Conservation (phyloP, 805 yeast genomes). For the Candida broadrunensis region DNA sequence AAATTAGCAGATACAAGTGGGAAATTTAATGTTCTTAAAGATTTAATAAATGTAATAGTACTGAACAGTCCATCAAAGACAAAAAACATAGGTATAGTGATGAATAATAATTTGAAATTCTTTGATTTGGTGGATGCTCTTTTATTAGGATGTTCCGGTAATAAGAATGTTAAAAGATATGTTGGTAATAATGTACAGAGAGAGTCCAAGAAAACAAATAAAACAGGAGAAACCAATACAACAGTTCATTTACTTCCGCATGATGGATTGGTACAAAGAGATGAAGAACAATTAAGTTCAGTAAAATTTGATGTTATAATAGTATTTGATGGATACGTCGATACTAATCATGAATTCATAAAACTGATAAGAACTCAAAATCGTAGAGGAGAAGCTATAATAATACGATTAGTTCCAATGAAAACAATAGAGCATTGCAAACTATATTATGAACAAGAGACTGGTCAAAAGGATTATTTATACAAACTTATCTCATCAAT, state of each 20-base stretch:
- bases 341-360: conserved; percentile 33
- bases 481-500: conserved; percentile 75
- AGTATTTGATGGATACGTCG: conserved; percentile 62
- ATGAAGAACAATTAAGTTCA: conserved; percentile 20
- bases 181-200: conserved; percentile 58
- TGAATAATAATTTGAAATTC: conserved; percentile 60
- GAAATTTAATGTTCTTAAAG: conserved; percentile 70
- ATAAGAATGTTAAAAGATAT: conserved; percentile 51
- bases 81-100: conserved; percentile 65
- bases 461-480: conserved; percentile 38
- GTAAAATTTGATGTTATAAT: conserved; percentile 56
- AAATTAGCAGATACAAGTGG: conserved; percentile 78
- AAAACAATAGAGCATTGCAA: conserved; percentile 82
- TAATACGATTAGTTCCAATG: conserved; percentile 69
- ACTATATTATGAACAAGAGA: conserved; percentile 38
- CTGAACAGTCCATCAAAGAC: conserved; percentile 22
- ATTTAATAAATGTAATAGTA: conserved; percentile 56
- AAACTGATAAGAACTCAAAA: conserved; percentile 26
- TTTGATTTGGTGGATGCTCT: conserved; percentile 75
- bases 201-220: conserved; percentile 26
- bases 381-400: conserved; percentile 41
- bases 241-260: conserved; percentile 44
- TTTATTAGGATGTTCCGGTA: conserved; percentile 52
- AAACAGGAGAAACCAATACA: conserved; percentile 8
- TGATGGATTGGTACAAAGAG: conserved; percentile 19